Conservation (phyloP, 371 early-diverging fungal species). For the Scutellospora calospora region DNA sequence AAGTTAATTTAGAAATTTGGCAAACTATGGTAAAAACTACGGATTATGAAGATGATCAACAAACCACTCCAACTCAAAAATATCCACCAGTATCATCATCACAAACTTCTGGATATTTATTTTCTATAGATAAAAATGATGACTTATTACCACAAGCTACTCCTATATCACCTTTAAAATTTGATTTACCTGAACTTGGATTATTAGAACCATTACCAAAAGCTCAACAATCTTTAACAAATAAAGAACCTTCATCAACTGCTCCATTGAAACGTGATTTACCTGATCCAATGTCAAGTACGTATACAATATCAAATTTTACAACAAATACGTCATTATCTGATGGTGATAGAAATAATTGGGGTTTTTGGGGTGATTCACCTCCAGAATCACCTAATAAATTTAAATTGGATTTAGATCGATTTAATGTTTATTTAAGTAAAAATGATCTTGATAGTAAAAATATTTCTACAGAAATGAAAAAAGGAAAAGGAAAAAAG, state of each 20-base stretch:
- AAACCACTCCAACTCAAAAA: too few relatives aligned
- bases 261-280: not conserved
- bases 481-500: not conserved
- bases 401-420: constrained; percentile 12
- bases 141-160: too few relatives aligned
- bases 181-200: not conserved
- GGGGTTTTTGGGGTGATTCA: constrained; percentile 2
- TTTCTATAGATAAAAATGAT: too few relatives aligned
- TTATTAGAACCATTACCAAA: not conserved
- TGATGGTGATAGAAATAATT: not conserved
- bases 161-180: too few relatives aligned
- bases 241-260: not conserved
- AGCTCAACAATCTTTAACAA: not conserved
- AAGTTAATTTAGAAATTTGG: not conserved
- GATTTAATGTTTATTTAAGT: constrained; percentile 20
- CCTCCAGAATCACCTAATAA: not conserved
- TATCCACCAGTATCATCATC: too few relatives aligned
- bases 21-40: not conserved
- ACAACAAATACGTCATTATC: not conserved
- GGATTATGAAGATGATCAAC: too few relatives aligned
- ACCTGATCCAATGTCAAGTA: not conserved
- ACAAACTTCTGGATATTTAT: too few relatives aligned
- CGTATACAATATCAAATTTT: not conserved
- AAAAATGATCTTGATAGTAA: not conserved
- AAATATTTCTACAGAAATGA: not conserved